Evolutionary conservation across 202 grass and related monocot species (phyloP).

Genomic region (Dendrocalamus latiflorus): DNA sequence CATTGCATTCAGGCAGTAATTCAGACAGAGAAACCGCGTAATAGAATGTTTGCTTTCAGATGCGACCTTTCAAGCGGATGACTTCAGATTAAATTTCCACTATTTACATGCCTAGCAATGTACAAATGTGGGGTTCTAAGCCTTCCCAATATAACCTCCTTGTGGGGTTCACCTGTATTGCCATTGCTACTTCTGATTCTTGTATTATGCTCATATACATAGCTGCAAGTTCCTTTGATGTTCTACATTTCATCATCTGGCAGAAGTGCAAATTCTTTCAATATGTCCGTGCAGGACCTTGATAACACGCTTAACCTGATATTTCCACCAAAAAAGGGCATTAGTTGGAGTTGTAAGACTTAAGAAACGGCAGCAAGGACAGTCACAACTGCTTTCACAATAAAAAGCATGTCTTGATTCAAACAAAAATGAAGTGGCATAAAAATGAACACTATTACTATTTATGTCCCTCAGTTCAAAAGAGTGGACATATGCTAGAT

Average conservation of each 20-base stretch:
- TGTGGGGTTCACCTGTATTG: not conserved
- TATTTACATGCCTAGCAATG: constrained; percentile 14
- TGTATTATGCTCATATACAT: not conserved
- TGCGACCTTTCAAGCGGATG: not conserved
- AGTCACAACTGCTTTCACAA: not conserved
- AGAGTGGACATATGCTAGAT: not conserved
- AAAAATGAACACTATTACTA: not conserved
- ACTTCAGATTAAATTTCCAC: no score
- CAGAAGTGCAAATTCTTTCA: constrained; percentile 40
- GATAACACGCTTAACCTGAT: no score
- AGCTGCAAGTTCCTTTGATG: not conserved
- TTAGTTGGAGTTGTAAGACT: no score
- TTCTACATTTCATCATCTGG: not conserved
- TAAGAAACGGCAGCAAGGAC: not conserved
- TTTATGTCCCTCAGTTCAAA: not conserved
- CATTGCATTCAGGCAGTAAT: not conserved
- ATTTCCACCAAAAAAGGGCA: no score
- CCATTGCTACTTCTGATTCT: constrained; percentile 11
- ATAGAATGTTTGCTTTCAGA: not conserved
- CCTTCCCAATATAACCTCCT: not conserved
- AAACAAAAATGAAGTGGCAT: not conserved
- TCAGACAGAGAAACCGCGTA: not conserved
- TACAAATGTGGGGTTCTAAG: constrained; percentile 11
- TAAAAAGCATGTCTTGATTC: not conserved
- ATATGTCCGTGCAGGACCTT: not conserved